Evolutionary conservation across 1,284 basidiomycete genomes (phyloP).

Genomic region (Tilletia caries): DNA sequence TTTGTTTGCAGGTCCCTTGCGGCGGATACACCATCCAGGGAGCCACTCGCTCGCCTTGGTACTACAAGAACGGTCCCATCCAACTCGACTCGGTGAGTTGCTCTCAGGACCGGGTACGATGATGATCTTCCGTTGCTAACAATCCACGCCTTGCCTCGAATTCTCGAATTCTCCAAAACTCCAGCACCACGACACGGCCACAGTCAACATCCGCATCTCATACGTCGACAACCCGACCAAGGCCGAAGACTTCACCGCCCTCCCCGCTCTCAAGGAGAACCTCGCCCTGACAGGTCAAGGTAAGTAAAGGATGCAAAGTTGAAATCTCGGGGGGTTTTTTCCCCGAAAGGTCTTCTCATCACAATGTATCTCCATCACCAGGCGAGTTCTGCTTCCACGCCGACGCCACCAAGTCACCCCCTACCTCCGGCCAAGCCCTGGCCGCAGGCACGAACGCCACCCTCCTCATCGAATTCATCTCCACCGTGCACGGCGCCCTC

Average conservation of each 20-base stretch:
- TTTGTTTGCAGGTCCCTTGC: constrained; percentile 24
- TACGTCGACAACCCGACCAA: constrained; percentile 13
- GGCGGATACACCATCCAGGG: constrained; percentile 29
- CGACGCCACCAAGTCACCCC: constrained; percentile 18
- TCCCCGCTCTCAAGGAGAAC: constrained; percentile 36
- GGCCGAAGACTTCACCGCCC: constrained; percentile 12
- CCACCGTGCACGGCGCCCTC: constrained; percentile 25
- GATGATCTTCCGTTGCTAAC: no score
- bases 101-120: not conserved
- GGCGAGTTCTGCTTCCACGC: constrained; percentile 32
- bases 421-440: not conserved
- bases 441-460: constrained; percentile 26
- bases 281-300: constrained; percentile 22
- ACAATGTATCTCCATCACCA: not conserved
- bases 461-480: constrained; percentile 34
- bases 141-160: no score
- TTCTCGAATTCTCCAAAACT: not conserved
- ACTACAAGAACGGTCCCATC: constrained; percentile 26
- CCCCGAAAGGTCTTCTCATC: not conserved
- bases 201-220: constrained; percentile 32
- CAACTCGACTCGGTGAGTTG: constrained; percentile 20
- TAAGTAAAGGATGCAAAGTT: no score
- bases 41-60: constrained; percentile 22
- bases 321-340: not conserved
- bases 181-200: constrained; percentile 28